Conservation (phyloP, 2,329 filamentous ascomycete genomes). For the Colletotrichum theobromicola region DNA sequence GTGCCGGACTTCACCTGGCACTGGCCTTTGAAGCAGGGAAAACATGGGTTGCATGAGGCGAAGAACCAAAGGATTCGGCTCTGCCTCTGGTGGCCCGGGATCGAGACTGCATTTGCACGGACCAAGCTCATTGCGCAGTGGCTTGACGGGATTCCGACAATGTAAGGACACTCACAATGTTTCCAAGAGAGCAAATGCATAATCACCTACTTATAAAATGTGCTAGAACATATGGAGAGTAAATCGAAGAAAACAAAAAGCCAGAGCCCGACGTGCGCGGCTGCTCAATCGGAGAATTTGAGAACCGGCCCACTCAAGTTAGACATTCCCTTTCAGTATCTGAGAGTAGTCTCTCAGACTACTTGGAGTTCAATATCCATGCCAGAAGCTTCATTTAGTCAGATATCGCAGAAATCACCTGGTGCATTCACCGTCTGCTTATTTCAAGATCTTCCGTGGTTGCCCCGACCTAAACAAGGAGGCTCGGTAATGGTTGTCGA, state of each 20-base stretch:
- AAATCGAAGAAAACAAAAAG: neutral
- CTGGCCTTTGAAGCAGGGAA: neutral
- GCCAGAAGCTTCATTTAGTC: accelerated
- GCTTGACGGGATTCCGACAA: neutral
- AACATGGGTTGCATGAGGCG: neutral
- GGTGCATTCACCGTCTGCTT: neutral
- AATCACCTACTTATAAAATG: neutral
- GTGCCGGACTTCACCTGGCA: neutral
- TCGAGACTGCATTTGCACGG: neutral
- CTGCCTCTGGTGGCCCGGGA: neutral
- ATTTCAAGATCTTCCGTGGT: accelerated
- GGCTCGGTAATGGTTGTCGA: neutral
- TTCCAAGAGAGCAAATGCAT: neutral
- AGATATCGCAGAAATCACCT: neutral
- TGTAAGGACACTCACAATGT: neutral
- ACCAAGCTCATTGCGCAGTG: neutral
- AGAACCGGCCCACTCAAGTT: neutral
- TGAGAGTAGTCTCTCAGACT: neutral
- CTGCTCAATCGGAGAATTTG: neutral
- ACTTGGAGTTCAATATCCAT: too few species aligned
- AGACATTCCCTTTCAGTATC: neutral
- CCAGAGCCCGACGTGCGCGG: neutral
- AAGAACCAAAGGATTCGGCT: neutral
- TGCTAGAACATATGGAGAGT: neutral
- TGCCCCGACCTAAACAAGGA: accelerated